Conservation (phyloP, 23 red algal species). For the Gracilariopsis chorda region DNA sequence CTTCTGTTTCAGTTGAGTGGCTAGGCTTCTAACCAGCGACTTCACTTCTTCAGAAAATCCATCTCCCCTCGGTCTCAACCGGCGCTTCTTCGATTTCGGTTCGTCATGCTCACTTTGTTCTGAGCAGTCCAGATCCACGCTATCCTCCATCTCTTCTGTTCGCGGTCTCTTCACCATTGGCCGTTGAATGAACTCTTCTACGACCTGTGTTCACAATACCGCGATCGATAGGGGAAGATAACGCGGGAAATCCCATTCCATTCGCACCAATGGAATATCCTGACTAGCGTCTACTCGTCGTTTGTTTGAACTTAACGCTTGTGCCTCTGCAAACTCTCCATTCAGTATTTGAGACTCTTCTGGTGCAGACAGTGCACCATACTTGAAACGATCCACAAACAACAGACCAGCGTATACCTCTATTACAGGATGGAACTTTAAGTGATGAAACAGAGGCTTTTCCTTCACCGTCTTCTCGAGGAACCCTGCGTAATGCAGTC, state of each 20-base stretch:
- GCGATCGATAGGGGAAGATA: slow-evolving; percentile 70
- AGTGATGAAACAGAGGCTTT: slow-evolving; percentile 57
- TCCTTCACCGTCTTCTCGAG: slow-evolving; percentile 74
- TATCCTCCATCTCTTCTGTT: not conserved
- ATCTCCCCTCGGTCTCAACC: slow-evolving; percentile 43
- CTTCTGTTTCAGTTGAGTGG: slow-evolving; percentile 39
- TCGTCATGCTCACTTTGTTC: not conserved
- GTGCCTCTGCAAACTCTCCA: slow-evolving; percentile 47
- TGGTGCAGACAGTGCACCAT: slow-evolving; percentile 65
- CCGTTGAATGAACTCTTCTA: slow-evolving; percentile 70
- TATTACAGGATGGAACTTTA: slow-evolving; percentile 78
- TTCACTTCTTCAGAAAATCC: slow-evolving; percentile 54
- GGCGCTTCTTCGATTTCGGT: not conserved
- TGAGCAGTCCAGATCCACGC: not conserved
- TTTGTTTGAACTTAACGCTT: not conserved
- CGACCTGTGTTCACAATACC: slow-evolving; percentile 55
- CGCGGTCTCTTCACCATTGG: slow-evolving; percentile 34
- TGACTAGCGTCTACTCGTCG: slow-evolving; percentile 21
- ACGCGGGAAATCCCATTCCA: slow-evolving; percentile 75
- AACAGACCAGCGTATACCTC: slow-evolving; percentile 59
- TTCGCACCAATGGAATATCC: slow-evolving; percentile 49
- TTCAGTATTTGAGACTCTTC: slow-evolving; percentile 61
- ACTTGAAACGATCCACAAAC: slow-evolving; percentile 88
- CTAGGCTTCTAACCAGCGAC: slow-evolving; percentile 13
- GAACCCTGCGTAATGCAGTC: slow-evolving; percentile 73